Conservation (phyloP, 495 filamentous ascomycete genomes). For the Coniosporium apollinis region DNA sequence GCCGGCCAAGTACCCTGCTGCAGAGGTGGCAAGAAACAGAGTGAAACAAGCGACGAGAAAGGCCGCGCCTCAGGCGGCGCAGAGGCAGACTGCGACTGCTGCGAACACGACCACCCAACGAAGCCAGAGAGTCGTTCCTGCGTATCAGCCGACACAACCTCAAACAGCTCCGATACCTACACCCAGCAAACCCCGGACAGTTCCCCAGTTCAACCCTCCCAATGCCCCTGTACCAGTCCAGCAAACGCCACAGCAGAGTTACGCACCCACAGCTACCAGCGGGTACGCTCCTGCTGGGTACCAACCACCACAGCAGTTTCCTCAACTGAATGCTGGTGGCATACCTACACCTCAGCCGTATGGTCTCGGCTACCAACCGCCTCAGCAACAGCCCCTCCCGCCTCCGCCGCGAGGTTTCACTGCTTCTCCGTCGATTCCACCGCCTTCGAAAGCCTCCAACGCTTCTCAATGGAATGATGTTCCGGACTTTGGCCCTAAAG, state of each 20-base stretch:
- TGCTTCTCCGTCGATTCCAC: constrained; percentile 48
- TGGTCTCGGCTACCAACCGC: constrained; percentile 10
- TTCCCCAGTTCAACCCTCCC: too few species aligned
- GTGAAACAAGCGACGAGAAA: constrained; percentile 76
- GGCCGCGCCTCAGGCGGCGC: constrained; percentile 26
- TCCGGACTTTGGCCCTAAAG: constrained; percentile 61
- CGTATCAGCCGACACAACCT: constrained; percentile 14
- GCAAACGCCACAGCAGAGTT: too few species aligned
- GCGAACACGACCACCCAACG: constrained; percentile 7
- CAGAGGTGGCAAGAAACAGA: constrained; percentile 71
- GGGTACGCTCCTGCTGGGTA: constrained; percentile 43
- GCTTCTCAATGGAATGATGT: constrained; percentile 87
- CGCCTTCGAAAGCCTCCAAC: constrained; percentile 46
- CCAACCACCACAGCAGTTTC: constrained; percentile 16
- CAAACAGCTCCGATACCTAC: too few species aligned
- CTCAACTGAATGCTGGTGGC: neutral
- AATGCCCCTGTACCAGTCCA: too few species aligned
- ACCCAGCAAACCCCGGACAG: too few species aligned
- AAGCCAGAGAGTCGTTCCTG: constrained; percentile 7
- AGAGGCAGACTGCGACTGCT: constrained; percentile 19
- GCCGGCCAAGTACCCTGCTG: constrained; percentile 69
- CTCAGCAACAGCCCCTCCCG: constrained; percentile 23
- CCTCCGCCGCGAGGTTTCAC: constrained; percentile 41
- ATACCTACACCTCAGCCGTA: neutral
- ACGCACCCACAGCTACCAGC: constrained; percentile 22